Conservation (phyloP, 371 early-diverging fungal species). For the Synchytrium microbalum region DNA sequence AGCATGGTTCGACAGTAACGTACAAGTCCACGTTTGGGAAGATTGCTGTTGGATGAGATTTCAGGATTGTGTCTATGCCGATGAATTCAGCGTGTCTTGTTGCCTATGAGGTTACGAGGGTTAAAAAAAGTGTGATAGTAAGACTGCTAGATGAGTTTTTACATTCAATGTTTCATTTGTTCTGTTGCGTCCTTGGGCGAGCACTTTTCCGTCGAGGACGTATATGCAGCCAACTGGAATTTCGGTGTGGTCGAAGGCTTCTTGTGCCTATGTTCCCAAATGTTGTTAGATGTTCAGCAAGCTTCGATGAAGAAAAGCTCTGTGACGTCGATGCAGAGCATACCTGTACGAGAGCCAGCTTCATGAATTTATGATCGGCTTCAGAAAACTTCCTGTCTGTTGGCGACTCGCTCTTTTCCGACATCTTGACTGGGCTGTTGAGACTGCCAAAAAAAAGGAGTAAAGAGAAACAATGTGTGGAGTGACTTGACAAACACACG, state of each 20-base stretch:
- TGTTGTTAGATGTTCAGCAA: no score
- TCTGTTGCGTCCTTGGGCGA: conserved; percentile 66
- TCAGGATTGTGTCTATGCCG: conserved; percentile 72
- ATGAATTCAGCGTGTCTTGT: conserved; percentile 90
- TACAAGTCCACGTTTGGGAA: conserved; percentile 57
- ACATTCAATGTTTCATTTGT: conserved; percentile 85
- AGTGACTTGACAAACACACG: no score
- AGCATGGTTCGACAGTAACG: conserved; percentile 98
- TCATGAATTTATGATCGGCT: conserved; percentile 9
- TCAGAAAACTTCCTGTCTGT: not conserved
- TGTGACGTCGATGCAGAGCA: no score
- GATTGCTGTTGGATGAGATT: not conserved
- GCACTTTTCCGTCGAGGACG: conserved; percentile 47
- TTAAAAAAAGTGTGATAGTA: not conserved
- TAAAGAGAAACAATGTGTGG: no score
- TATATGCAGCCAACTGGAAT: conserved; percentile 99
- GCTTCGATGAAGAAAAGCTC: no score
- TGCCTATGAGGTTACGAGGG: conserved; percentile 39
- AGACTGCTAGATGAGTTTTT: conserved; percentile 27
- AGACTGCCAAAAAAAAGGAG: no score
- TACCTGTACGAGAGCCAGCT: conserved; percentile 11
- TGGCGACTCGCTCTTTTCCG: not conserved
- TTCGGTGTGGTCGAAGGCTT: conserved; percentile 78
- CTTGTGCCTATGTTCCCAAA: conserved; percentile 55
- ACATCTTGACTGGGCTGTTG: not conserved